Base-by-base conservation (phyloP, 2,329 filamentous ascomycete genomes). In the Fusarium clavum region DNA sequence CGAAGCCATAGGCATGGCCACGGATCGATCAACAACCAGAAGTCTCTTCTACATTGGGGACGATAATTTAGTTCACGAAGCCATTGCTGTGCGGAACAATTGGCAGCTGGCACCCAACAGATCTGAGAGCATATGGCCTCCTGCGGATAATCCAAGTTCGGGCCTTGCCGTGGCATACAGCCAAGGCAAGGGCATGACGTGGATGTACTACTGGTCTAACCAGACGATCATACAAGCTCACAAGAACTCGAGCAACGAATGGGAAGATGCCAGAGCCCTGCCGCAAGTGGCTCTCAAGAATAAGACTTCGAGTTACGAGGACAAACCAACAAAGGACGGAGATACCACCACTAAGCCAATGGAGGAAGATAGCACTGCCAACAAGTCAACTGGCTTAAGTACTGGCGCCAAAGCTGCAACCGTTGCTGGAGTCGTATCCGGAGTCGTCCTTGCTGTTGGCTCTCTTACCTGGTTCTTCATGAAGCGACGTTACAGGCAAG, bases 141-240 rank as follows among this genome's bases (percentile, higher is more conserved):
- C 45, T 5, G 20, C 52, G 5, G 52, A 55, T 25, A 8, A 24
- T 11, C 40, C 52, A 6, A 46, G 52, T 27, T 20, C 20, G 3
- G 40, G 29, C 16, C 22, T 55, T 8, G 52, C 52, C 16, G 52
- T 55, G 18, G 27, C 52, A 3, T 55, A 55, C 9, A 16, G 45
- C 13, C 52, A 55, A 22, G 12, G 20, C 2, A 22, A 24, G 16
- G 52, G 52, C 40, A 46, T 22, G 27, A 55, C 52, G 12, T 55
- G 52, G 52, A 55, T 55, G 5, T 55, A 55, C 27, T 55, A 55
- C 40, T 55, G 40, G 40, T 55, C 52, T 18, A 55, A 55, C 22
- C 20, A 32, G 6, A 45, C 52, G 3, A 55, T 55, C 6, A 22
- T 55, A 4, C 52, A 55, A 16, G 52, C 52, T 14, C 27, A 55